A percentile compares a stretch with the other conserved stretches of the same genome.
Conservation (phyloP, 1,284 basidiomycete species). For the Coriolopsis trogii region DNA sequence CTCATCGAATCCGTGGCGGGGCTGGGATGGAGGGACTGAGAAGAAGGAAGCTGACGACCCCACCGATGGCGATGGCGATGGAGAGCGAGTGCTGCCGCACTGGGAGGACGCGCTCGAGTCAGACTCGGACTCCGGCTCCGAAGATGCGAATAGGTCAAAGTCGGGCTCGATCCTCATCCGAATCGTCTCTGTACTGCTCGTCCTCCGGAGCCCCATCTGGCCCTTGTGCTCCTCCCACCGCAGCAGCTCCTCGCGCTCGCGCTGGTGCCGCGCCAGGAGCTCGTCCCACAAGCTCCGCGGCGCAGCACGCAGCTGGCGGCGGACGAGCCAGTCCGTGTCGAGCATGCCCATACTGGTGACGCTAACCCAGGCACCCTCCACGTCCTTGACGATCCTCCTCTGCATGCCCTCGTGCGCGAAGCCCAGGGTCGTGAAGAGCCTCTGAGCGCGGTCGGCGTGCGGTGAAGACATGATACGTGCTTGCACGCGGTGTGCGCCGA, state of each 20-base stretch:
- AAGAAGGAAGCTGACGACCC: too few species aligned
- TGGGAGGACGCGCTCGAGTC: not conserved
- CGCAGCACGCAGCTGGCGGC: constrained; percentile 17
- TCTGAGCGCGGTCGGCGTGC: constrained; percentile 10
- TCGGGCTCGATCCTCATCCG: not conserved
- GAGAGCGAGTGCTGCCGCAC: not conserved
- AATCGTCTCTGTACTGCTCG: constrained; percentile 40
- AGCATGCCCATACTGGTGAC: constrained; percentile 60
- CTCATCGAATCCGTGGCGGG: not conserved
- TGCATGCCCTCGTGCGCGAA: constrained; percentile 64
- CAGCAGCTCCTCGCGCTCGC: constrained; percentile 59
- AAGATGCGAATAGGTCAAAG: too few species aligned
- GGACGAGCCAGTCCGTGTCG: constrained; percentile 61
- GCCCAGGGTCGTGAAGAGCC: constrained; percentile 35
- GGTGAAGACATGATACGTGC: constrained; percentile 23
- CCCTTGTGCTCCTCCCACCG: constrained; percentile 44
- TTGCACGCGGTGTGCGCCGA: constrained; percentile 53
- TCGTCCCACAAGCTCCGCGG: constrained; percentile 62
- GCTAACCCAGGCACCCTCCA: constrained; percentile 55
- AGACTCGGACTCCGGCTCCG: not conserved
- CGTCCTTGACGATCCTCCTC: constrained; percentile 50
- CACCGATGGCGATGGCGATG: not conserved
- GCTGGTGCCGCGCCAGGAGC: constrained; percentile 57
- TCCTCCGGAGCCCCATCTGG: constrained; percentile 18
- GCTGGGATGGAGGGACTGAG: too few species aligned